These are phyloP conservation scores for Circinella umbellata DNA, from an alignment of 371 early-diverging fungal genomes.

Conservation along the genomic window DNA sequence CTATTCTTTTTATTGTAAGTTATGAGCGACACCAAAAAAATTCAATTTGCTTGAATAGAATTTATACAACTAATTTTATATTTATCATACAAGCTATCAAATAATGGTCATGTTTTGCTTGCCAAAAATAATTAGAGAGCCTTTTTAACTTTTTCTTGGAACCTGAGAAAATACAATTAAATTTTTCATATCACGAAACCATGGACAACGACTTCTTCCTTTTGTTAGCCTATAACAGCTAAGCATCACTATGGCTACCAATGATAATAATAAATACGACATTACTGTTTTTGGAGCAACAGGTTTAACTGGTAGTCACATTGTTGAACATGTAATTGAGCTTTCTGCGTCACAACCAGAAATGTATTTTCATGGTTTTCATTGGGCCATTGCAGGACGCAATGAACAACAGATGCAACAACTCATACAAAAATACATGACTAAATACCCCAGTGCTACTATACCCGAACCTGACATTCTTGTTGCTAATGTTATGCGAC, in stretches of 20 bases:
- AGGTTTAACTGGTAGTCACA: constrained; percentile 84
- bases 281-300: constrained; percentile 87
- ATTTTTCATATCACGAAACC: too few relatives aligned
- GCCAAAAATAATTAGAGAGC: too few relatives aligned
- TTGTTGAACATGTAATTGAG: constrained; percentile 69
- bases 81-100: too few relatives aligned
- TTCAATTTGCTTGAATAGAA: too few relatives aligned
- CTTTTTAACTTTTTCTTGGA: too few relatives aligned
- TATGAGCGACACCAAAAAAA: too few relatives aligned
- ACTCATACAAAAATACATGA: constrained; percentile 23
- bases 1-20: too few relatives aligned
- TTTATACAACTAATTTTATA: too few relatives aligned
- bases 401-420: constrained; percentile 49
- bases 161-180: too few relatives aligned
- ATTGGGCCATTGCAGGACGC: constrained; percentile 77
- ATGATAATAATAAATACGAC: constrained; percentile 32
- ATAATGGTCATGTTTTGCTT: too few relatives aligned
- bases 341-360: constrained; percentile 25
- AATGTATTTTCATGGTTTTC: constrained; percentile 29
- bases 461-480: constrained; percentile 53
- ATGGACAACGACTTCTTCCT: too few relatives aligned
- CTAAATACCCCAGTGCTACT: constrained; percentile 24
- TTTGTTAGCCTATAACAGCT: too few relatives aligned
- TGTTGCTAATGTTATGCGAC: constrained; percentile 65
- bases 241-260: neutral